Percentiles rank a stretch among this genome's conserved stretches.
Conservation (phyloP, 176 grass and related monocot species). For the Oryza coarctata region DNA sequence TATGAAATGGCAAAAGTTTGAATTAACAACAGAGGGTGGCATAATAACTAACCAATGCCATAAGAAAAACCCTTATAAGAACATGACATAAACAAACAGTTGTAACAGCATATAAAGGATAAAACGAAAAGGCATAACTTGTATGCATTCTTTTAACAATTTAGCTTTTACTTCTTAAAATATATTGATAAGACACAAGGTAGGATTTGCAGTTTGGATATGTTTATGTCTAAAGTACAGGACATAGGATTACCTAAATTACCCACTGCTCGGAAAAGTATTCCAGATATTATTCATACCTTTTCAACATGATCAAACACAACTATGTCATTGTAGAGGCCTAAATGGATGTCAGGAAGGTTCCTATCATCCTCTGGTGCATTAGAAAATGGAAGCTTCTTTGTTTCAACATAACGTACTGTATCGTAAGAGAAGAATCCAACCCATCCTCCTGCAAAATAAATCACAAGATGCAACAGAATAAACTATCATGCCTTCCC, state of each 20-base stretch:
- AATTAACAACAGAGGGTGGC: background rate
- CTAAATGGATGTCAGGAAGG: constrained; percentile 88
- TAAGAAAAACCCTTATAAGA: background rate
- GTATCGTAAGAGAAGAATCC: constrained; percentile 96
- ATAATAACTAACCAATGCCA: background rate
- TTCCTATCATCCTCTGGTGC: constrained; percentile 74
- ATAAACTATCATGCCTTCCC: background rate
- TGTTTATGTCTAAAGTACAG: background rate
- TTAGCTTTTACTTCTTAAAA: background rate
- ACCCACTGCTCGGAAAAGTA: background rate
- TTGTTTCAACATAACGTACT: constrained; percentile 87
- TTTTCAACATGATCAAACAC: constrained; percentile 93
- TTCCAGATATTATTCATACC: constrained; percentile 31
- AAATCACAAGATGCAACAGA: constrained; percentile 12
- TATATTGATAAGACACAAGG: background rate
- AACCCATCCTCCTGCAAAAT: constrained; percentile 79
- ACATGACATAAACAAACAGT: background rate
- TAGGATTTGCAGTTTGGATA: background rate
- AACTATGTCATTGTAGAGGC: constrained; percentile 80
- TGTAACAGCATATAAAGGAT: background rate
- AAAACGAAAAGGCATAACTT: background rate
- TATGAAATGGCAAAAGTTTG: background rate
- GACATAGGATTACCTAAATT: background rate
- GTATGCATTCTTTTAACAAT: background rate
- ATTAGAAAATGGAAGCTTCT: constrained; percentile 79